A percentile compares a stretch with the other conserved stretches of the same genome.
These are phyloP conservation scores for Apiospora phragmitis DNA, from an alignment of 2,329 filamentous ascomycete genomes.

Conservation along the genomic window DNA sequence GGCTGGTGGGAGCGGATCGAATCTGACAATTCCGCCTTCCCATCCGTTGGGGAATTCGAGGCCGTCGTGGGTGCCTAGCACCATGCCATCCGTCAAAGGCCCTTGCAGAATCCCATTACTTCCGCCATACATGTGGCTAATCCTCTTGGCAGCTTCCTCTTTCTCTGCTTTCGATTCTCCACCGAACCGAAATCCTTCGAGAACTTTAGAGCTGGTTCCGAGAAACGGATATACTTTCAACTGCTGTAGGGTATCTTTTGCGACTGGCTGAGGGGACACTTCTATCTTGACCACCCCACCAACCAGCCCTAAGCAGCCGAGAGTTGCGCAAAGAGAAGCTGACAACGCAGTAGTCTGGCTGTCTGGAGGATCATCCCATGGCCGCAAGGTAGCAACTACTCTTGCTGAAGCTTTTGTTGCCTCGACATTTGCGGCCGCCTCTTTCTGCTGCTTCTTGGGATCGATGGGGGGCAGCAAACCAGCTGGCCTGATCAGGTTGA, in stretches of 20 bases:
- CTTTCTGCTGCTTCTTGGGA: constrained; percentile 65
- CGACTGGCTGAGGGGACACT: constrained; percentile 72
- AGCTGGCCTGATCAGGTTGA: constrained; percentile 85
- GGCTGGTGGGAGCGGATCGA: constrained; percentile 58
- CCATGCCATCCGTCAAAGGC: constrained; percentile 84
- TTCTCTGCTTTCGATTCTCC: constrained; percentile 82
- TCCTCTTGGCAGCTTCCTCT: constrained; percentile 72
- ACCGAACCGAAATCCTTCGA: constrained; percentile 77
- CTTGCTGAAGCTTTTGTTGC: constrained; percentile 58
- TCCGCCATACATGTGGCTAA: constrained; percentile 70
- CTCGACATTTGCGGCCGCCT: constrained; percentile 62
- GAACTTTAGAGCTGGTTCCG: constrained; percentile 52
- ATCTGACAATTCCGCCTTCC: constrained; percentile 81
- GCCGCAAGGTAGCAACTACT: constrained; percentile 71
- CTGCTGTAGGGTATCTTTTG: constrained; percentile 61
- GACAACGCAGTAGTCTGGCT: constrained; percentile 80
- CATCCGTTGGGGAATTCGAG: constrained; percentile 62
- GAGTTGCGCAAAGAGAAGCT: constrained; percentile 68
- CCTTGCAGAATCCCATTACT: constrained; percentile 71
- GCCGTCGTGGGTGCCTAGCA: constrained; percentile 62
- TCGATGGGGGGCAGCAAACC: constrained; percentile 72
- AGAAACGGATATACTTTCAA: constrained; percentile 84
- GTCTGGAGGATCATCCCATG: constrained; percentile 88
- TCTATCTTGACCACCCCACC: constrained; percentile 88
- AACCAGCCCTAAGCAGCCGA: constrained; percentile 72